phyloP scores from a whole-genome alignment of 176 grass and related monocot genomes.

The Ensete ventricosum region DNA sequence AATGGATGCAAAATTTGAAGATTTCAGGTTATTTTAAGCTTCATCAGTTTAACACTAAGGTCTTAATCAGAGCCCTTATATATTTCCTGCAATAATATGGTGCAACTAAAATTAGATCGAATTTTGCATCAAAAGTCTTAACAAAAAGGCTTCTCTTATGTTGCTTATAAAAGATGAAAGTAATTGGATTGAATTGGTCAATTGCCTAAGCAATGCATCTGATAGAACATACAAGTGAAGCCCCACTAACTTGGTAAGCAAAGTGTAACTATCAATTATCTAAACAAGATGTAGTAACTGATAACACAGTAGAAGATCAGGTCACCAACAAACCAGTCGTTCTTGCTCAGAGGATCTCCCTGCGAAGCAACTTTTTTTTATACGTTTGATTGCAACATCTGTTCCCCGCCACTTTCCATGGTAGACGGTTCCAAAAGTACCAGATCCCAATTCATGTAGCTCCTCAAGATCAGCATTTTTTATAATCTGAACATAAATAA shows the following conservation, averaged over 20 bases:
- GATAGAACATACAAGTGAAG: not conserved
- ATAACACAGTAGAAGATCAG: not conserved
- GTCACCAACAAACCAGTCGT: constrained; percentile 42
- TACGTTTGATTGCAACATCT: constrained; percentile 95
- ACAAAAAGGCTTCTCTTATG: not conserved
- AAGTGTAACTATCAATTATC: not conserved
- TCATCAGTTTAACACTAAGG: too few relatives aligned
- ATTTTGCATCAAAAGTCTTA: too few relatives aligned
- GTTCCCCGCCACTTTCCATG: constrained; percentile 97
- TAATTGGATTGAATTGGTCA: not conserved
- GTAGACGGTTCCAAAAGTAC: constrained; percentile 93
- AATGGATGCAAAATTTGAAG: not conserved
- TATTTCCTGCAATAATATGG: too few relatives aligned
- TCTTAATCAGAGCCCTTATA: too few relatives aligned
- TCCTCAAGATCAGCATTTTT: constrained; percentile 98
- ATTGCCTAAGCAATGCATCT: not conserved
- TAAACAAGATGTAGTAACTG: not conserved
- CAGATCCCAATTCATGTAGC: constrained; percentile 83
- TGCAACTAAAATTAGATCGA: too few relatives aligned
- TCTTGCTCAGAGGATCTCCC: constrained; percentile 84
- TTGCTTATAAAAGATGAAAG: not conserved
- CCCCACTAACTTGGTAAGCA: not conserved
- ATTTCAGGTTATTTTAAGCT: too few relatives aligned
- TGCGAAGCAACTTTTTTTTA: constrained; percentile 95
- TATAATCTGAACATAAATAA: constrained; percentile 53